These are phyloP conservation scores for Nannochloris sp. DNA, from an alignment of 139 green algal genomes.

Conservation along the genomic window DNA sequence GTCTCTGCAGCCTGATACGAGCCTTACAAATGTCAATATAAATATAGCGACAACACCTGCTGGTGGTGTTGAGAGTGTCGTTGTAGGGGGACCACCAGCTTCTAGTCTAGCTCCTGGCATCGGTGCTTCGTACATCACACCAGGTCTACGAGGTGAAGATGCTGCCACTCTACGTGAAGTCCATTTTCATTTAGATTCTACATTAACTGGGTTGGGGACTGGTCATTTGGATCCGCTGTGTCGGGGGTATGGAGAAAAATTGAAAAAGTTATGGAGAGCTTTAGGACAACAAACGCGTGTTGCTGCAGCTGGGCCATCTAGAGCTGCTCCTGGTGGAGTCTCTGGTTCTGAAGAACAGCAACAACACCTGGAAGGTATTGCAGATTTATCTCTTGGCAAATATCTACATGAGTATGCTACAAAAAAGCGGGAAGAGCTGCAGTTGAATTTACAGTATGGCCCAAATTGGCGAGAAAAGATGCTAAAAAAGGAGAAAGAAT, in stretches of 20 bases:
- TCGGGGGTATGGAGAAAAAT: conserved; percentile 4
- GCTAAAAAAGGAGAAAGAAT: not conserved
- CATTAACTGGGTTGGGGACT: conserved; percentile 19
- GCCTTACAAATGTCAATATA: no score
- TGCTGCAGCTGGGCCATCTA: not conserved
- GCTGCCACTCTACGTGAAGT: conserved; percentile 12
- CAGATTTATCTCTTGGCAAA: conserved; percentile 12
- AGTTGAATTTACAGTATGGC: not conserved
- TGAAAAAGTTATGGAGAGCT: conserved; percentile 5
- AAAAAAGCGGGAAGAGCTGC: not conserved
- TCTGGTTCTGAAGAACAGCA: no score
- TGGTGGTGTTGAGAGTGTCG: no score
- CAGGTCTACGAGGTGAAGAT: conserved; percentile 14
- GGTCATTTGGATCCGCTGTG: conserved; percentile 1
- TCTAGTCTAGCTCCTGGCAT: not conserved
- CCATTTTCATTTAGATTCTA: conserved; percentile 13
- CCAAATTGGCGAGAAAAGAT: not conserved
- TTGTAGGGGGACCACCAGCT: not conserved
- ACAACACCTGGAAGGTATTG: conserved; percentile 7
- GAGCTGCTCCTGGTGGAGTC: not conserved
- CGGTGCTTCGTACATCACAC: no score
- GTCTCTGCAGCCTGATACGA: no score
- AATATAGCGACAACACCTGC: no score
- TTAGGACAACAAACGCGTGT: no score
- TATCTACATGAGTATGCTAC: conserved; percentile 14